phyloP scores from a whole-genome alignment of 164 flowering plant genomes.

The Piper longum region DNA sequence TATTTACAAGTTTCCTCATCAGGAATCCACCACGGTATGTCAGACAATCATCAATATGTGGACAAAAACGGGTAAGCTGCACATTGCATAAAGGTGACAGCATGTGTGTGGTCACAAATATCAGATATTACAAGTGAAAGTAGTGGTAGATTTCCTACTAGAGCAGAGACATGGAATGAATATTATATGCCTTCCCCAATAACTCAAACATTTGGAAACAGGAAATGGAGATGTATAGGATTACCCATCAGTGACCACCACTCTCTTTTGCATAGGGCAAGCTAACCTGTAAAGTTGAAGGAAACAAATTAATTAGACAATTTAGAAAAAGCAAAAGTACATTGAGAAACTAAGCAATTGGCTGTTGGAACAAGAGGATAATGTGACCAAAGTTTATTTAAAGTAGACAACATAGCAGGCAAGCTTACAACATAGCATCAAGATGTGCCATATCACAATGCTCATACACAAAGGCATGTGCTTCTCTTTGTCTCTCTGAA shows the following conservation, averaged over 20 bases:
- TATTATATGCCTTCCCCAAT: too few relatives aligned
- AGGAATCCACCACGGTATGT: too few relatives aligned
- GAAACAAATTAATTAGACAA: constrained; percentile 2
- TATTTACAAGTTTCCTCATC: too few relatives aligned
- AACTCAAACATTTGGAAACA: not conserved
- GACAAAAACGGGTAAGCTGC: too few relatives aligned
- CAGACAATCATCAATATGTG: too few relatives aligned
- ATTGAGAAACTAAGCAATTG: not conserved
- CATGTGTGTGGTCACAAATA: too few relatives aligned
- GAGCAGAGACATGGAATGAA: not conserved
- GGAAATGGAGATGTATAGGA: not conserved
- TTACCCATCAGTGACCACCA: constrained; percentile 88
- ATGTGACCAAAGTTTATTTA: not conserved
- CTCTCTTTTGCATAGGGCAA: constrained; percentile 62
- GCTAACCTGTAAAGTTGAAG: constrained; percentile 38
- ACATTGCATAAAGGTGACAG: too few relatives aligned
- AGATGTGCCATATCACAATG: constrained; percentile 89
- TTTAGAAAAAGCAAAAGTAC: constrained; percentile 1
- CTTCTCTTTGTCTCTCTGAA: constrained; percentile 53
- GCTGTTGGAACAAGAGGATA: not conserved
- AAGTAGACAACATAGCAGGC: constrained; percentile 1
- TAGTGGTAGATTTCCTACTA: too few relatives aligned
- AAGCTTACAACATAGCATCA: constrained; percentile 51
- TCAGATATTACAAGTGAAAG: too few relatives aligned
- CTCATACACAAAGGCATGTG: constrained; percentile 48